Base-by-base conservation (phyloP, 176 grass and related monocot genomes). In the Triticum timopheevii region DNA sequence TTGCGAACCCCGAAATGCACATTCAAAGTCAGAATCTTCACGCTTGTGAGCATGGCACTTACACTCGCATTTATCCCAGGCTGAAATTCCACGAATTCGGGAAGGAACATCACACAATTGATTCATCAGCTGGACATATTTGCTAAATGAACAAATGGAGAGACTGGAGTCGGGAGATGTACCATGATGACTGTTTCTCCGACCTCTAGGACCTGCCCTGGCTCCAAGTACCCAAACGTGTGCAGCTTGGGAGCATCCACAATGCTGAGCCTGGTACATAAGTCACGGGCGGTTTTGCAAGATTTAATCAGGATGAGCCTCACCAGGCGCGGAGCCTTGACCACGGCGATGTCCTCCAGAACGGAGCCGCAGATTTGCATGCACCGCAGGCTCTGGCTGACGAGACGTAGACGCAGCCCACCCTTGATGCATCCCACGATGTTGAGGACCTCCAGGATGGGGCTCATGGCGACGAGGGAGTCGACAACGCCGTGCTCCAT, bases 201-300 rank as follows among this genome's bases (percentile, higher is more conserved):
- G 23, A 61, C 30, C 69, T 74, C 82, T 4, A 83, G 52, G 34
- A 30, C 9, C 16, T 28, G 59, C n/a, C 54, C 54, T 7, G 54
- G 52, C 54, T 44, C 50, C n/a, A 83, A 73, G 33, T 61, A 36
- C 15, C 54, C 76, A 44, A 73, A 73, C 0, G 36, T 12, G 69
- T 24, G 30, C 73, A 85, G 61, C 20, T 67, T 85, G 28, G 83
- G 73, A 30, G 73, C 73, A 54, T 77, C 27, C 13, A 20, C 58
- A n/a, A 84, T 84, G 70, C 61, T 84, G 39, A 84, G 6, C 39
- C 70, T 84, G 38, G 27, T 24, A 13, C 61, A 73, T 6, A 44
- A 20, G 62, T 20, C 22, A 13, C 22, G 0, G 23, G 69, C 20
- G 38, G 10, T 6, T 52, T 52, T 73, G 70, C 12, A 25, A 39